Base-by-base conservation (phyloP, 2,329 filamentous ascomycete genomes). In the Pseudogymnoascus sp. region DNA sequence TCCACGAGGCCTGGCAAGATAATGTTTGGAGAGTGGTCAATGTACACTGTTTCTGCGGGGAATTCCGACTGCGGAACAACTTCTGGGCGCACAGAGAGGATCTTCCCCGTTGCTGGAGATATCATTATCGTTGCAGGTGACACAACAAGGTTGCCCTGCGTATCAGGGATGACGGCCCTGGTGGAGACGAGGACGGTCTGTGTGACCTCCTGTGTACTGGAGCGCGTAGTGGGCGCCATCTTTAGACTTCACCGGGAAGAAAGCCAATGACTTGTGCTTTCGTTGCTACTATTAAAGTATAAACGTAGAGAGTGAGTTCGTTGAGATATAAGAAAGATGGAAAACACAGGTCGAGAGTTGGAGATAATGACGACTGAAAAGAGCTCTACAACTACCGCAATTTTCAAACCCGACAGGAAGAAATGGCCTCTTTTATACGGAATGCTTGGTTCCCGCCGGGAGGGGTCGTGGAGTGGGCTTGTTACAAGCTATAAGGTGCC, bases 1-100 rank as follows among this genome's bases (percentile, higher is more conserved):
- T 99, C 95, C 16, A 99, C 93, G 31, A 99, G 81, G 18, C 95
- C 95, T 0, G 95, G 95, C 35, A 97, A 82, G 40, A 99, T 80
- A 55, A 97, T 82, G 75, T 88, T 84, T 9, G 93, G 91, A 21
- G 89, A 91, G 77, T 96, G 87, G 79, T 99, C 88, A 68, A 85
- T 82, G 75, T 97, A 97, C 5, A 81, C 80, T 6, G 88, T 87
- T 40, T 84, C 85, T 0, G 81, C 72, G 1, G 92, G 88, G 74
- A 97, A 97, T 43, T 85, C 83, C 5, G 84, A 83, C n/a, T 78
- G 73, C 0, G 91, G 89, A n/a, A 96, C 81, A 60, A 97, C 81
- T 25, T 84, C 83, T 62, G 89, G 84, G 66, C 88, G 84, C 65
- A 96, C 83, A 2, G 87, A 86, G 49, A 88, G 82, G 70, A 97